A percentile compares a stretch with the other conserved stretches of the same genome.
phyloP scores from a whole-genome alignment of 2,329 filamentous ascomycete species.

The Claviceps humidiphila region DNA sequence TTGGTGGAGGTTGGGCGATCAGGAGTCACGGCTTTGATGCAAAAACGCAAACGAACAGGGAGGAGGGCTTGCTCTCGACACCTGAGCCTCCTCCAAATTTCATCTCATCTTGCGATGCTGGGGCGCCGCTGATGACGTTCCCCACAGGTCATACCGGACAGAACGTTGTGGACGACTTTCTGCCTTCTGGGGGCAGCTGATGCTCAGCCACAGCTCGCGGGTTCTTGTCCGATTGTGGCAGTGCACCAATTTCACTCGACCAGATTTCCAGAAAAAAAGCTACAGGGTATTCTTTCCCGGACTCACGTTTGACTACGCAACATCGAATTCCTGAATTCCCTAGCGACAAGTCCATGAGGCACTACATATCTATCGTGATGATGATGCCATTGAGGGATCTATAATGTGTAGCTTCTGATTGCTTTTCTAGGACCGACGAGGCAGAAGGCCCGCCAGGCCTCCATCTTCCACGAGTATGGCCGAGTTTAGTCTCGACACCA shows the following conservation, averaged over 20 bases:
- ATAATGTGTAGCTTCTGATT: not conserved
- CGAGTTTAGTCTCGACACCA: constrained; percentile 42
- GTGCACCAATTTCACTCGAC: not conserved
- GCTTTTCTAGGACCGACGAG: not conserved
- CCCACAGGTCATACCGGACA: constrained; percentile 14
- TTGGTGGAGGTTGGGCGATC: too few relatives aligned
- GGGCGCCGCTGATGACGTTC: constrained; percentile 22
- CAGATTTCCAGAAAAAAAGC: not conserved
- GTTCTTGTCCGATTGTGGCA: not conserved
- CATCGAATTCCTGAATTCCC: not conserved
- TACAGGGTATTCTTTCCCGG: not conserved
- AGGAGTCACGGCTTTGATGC: not conserved
- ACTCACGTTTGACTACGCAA: not conserved
- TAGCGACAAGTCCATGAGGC: not conserved
- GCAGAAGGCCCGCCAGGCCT: not conserved
- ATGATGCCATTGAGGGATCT: not conserved
- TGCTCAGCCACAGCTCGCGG: not conserved
- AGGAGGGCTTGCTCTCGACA: not conserved
- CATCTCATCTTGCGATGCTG: constrained; percentile 1
- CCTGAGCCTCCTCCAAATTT: not conserved
- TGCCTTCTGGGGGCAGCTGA: not conserved
- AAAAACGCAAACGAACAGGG: not conserved
- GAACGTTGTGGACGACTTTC: not conserved
- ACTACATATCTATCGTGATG: not conserved
- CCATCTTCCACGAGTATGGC: constrained; percentile 26